Evolutionary conservation across 2,329 filamentous ascomycete species (phyloP).

Genomic region (Colletotrichum karsti): DNA sequence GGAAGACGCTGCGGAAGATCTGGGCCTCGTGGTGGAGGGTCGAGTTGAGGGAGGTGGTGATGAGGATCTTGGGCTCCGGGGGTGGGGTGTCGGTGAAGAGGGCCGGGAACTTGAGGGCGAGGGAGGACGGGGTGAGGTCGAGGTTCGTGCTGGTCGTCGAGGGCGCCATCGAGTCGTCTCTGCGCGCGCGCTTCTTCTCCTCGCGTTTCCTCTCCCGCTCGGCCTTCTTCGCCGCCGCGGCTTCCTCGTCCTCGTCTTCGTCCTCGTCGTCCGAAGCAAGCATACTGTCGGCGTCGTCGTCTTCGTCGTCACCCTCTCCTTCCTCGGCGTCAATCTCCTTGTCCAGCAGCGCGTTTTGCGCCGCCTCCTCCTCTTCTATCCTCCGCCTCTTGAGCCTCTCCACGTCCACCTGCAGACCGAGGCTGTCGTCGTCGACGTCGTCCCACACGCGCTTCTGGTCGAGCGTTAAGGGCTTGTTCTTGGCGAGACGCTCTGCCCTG

Average conservation of each 20-base stretch:
- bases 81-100: constrained; percentile 68
- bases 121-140: constrained; percentile 67
- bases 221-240: constrained; percentile 50
- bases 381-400: constrained; percentile 66
- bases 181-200: constrained; percentile 43
- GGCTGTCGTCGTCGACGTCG: constrained; percentile 69
- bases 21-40: constrained; percentile 86
- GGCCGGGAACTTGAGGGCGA: constrained; percentile 68
- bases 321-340: constrained; percentile 47
- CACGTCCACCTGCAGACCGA: constrained; percentile 65
- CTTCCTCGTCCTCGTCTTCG: constrained; percentile 61
- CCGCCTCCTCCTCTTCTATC: constrained; percentile 61
- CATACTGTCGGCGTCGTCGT: constrained; percentile 73
- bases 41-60: constrained; percentile 91
- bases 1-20: constrained; percentile 83
- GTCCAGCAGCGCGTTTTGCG: constrained; percentile 49
- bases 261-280: constrained; percentile 70
- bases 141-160: constrained; percentile 72
- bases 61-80: constrained; percentile 81
- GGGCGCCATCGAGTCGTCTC: constrained; percentile 61
- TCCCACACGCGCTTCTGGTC: constrained; percentile 94
- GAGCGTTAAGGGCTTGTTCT: constrained; percentile 82
- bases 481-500: constrained; percentile 75
- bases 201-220: constrained; percentile 39
- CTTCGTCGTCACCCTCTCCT: constrained; percentile 58